Conservation (phyloP, 257 asterid genomes). For the Lithospermum erythrorhizon region DNA sequence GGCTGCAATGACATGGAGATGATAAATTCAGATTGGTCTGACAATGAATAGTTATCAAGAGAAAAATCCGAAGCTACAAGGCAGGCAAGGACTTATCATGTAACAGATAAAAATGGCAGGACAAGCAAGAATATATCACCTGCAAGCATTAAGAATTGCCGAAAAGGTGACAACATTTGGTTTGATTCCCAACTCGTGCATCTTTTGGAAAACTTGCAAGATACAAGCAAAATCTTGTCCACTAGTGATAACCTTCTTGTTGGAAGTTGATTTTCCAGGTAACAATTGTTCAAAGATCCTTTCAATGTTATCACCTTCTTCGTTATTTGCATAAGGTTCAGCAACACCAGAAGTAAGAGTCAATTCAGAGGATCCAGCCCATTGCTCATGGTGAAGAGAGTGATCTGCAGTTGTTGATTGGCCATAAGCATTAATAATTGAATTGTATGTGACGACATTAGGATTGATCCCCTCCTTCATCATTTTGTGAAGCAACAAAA, state of each 20-base stretch:
- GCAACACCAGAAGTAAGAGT: slow-evolving; percentile 12
- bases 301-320: slow-evolving; percentile 41
- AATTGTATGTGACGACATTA: slow-evolving; percentile 89
- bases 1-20: slow-evolving; percentile 46
- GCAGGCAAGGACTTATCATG: background rate
- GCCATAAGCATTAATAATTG: slow-evolving; percentile 89
- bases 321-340: slow-evolving; percentile 16
- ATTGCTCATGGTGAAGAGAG: slow-evolving; percentile 19
- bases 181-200: slow-evolving; percentile 86
- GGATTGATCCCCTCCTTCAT: slow-evolving; percentile 83
- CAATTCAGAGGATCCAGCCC: slow-evolving; percentile 21
- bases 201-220: slow-evolving; percentile 64
- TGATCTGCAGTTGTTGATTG: slow-evolving; percentile 27
- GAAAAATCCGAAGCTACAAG: background rate
- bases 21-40: background rate
- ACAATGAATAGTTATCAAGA: background rate
- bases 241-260: slow-evolving; percentile 25
- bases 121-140: slow-evolving; percentile 26
- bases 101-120: background rate
- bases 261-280: slow-evolving; percentile 28
- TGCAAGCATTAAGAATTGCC: slow-evolving; percentile 91
- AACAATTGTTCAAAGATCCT: slow-evolving; percentile 61
- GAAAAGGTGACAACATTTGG: slow-evolving; percentile 97
- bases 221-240: slow-evolving; percentile 57
- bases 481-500: slow-evolving; percentile 79